Conservation (phyloP, 2,329 filamentous ascomycete species). For the Scytalidium lignicola region DNA sequence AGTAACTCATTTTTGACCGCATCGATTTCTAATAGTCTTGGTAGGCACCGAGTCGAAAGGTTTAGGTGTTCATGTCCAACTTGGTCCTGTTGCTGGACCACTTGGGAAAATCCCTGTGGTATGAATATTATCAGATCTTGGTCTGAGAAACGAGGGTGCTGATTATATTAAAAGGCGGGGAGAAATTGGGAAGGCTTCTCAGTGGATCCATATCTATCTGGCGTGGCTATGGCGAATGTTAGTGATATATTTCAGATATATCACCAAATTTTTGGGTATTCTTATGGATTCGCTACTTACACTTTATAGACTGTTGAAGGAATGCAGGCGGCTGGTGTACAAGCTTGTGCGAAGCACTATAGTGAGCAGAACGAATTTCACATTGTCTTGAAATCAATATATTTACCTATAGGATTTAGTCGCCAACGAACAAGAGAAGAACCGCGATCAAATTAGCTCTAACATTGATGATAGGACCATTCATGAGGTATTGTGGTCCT, state of each 20-base stretch:
- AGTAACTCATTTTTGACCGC: no score
- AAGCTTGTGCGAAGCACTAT: conserved; percentile 54
- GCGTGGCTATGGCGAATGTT: conserved; percentile 51
- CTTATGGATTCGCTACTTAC: conserved; percentile 45
- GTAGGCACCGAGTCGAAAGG: conserved; percentile 65
- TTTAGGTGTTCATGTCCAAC: conserved; percentile 67
- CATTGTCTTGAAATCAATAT: background rate
- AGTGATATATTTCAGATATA: background rate
- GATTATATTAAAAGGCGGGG: conserved; percentile 60
- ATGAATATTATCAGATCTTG: conserved; percentile 10
- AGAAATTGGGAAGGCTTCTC: conserved; percentile 84
- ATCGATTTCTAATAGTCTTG: conserved; percentile 16
- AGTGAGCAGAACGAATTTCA: conserved; percentile 28
- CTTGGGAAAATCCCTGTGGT: conserved; percentile 61
- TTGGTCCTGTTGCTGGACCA: conserved; percentile 72
- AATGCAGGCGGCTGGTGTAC: conserved; percentile 46
- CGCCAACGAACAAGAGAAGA: conserved; percentile 64
- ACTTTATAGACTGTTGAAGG: conserved; percentile 56
- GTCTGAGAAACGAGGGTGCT: conserved; percentile 56
- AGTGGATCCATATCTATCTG: conserved; percentile 69
- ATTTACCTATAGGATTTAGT: conserved; percentile 32
- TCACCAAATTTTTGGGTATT: background rate
- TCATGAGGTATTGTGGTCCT: conserved; percentile 51
- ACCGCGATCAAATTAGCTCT: conserved; percentile 47
- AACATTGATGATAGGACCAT: conserved; percentile 60